Conservation (phyloP, 1,139 yeast genomes). For the Insectozyma bohioensis region DNA sequence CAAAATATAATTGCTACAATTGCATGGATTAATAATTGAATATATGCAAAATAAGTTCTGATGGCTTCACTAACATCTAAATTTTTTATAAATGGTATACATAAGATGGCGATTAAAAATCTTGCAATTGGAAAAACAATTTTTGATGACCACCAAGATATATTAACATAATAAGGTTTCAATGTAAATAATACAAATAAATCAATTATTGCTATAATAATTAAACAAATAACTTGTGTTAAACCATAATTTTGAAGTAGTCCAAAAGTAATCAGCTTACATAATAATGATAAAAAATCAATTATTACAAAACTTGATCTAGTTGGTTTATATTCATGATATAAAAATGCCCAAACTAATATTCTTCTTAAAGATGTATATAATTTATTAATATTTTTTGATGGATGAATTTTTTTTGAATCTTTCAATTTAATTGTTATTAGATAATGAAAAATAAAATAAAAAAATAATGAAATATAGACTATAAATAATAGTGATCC, state of each 20-base stretch:
- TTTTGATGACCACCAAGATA: constrained; percentile 40
- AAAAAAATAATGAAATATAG: constrained; percentile 32
- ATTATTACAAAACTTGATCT: constrained; percentile 37
- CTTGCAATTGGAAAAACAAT: constrained; percentile 39
- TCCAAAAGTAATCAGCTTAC: constrained; percentile 44
- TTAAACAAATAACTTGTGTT: constrained; percentile 43
- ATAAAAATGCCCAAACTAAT: constrained; percentile 47
- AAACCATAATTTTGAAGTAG: constrained; percentile 42
- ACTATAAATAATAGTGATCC: constrained; percentile 33
- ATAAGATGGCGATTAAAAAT: constrained; percentile 36
- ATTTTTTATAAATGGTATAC: constrained; percentile 39
- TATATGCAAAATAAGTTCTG: constrained; percentile 42
- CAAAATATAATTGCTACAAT: constrained; percentile 37
- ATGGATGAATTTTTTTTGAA: constrained; percentile 15
- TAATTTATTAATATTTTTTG: constrained; percentile 31
- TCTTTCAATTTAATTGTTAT: constrained; percentile 20
- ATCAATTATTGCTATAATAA: constrained; percentile 35
- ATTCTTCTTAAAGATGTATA: constrained; percentile 50
- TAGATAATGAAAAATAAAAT: constrained; percentile 34
- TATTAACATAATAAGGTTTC: constrained; percentile 41
- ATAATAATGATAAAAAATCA: constrained; percentile 30
- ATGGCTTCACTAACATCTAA: constrained; percentile 32
- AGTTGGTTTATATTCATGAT: constrained; percentile 45
- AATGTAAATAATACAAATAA: constrained; percentile 28
- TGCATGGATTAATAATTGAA: constrained; percentile 40